phyloP scores from a whole-genome alignment of 331 rosid genomes.

The Telfairia occidentalis region DNA sequence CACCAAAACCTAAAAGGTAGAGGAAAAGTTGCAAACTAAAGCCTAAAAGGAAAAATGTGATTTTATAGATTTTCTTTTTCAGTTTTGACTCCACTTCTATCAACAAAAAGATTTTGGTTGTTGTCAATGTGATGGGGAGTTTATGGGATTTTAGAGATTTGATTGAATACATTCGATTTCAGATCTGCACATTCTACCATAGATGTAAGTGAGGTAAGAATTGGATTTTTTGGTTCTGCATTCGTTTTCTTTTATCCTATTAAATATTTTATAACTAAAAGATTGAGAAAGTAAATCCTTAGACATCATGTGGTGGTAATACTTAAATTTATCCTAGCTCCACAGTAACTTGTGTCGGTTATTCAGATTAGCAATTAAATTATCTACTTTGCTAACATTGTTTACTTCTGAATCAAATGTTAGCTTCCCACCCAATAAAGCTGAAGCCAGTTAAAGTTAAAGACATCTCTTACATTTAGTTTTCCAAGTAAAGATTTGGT shows the following conservation, averaged over 20 bases:
- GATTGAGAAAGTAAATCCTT: background rate
- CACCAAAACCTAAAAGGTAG: too few relatives aligned
- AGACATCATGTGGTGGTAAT: background rate
- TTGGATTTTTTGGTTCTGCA: background rate
- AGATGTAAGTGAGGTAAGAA: constrained; percentile 69
- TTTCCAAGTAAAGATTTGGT: constrained; percentile 75
- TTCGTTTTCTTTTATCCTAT: background rate
- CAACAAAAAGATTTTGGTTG: too few relatives aligned
- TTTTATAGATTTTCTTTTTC: too few relatives aligned
- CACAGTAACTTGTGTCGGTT: background rate
- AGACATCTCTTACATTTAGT: too few relatives aligned
- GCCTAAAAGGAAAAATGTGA: too few relatives aligned
- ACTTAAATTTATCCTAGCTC: background rate
- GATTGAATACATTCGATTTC: too few relatives aligned
- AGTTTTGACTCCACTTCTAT: too few relatives aligned
- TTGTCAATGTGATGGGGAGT: too few relatives aligned
- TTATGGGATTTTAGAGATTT: too few relatives aligned
- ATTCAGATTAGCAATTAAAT: constrained; percentile 1
- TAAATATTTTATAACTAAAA: background rate
- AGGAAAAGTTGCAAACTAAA: too few relatives aligned
- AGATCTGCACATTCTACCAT: constrained; percentile 62
- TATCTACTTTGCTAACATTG: background rate
- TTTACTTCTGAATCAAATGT: constrained; percentile 17
- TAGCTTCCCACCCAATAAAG: constrained; percentile 83
- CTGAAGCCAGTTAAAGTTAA: constrained; percentile 75